Base-by-base conservation (phyloP, 495 filamentous ascomycete species). In the Aspergillus incahuasiensis region DNA sequence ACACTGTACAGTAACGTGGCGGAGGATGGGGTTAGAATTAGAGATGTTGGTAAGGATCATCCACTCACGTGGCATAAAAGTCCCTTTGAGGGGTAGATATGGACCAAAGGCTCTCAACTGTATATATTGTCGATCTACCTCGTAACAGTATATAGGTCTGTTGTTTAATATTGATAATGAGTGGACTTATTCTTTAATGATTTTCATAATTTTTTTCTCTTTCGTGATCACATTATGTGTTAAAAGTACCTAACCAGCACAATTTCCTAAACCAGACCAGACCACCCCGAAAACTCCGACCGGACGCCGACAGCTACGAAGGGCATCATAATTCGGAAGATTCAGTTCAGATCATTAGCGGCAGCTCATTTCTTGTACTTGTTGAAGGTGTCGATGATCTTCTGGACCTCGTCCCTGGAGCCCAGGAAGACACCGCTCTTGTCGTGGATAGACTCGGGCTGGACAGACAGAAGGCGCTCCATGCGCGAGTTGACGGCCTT, bases 391-490 rank as follows among this genome's bases (percentile, higher is more conserved):
- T 85, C 79, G 68, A 96, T 95, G 57, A 97, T 88, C 81, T 96
- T 97, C 74, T 95, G 88, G 21, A 98, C 85, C 80, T 98, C 94
- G 54, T 95, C 88, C 57, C 88, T 88, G 50, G 90, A 95, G 56
- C 94, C 94, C 75, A 98, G 80, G 79, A 92, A 98, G 63, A 98
- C 96, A 62, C 94, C 94, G 20, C 90, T 90, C 63, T 86, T 84
- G 76, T 98, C 94, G 68, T 98, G 94, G 62, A 98, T 98, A 68
- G 90, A 82, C 71, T 96, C 88, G 0, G 94, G 94, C 2, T 91
- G 85, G 48, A 97, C 87, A 44, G 88, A 85, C 53, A 98, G 77
- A 85, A 98, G 90, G 35, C 94, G 86, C 56, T 84, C 73, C 88
- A 95, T 94, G 38, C 84, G 82, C 72, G 88, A 89, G 72, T 96